Evolutionary conservation across 768 basidiomycete species (phyloP).

Genomic region (Phaeotremella fagi): DNA sequence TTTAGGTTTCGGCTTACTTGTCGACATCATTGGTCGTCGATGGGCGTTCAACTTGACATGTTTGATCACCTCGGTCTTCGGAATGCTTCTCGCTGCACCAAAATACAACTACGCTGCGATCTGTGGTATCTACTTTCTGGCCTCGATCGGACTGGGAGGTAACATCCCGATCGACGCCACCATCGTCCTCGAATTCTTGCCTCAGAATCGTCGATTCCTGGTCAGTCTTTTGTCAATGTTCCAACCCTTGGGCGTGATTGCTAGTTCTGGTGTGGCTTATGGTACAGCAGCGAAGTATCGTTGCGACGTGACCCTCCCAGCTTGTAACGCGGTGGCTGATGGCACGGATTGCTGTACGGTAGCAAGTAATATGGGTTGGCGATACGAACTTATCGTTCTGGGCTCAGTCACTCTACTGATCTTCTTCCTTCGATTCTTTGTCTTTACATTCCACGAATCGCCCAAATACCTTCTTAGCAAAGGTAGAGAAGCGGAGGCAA

Average conservation of each 20-base stretch:
- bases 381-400: slow-evolving; percentile 55
- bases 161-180: slow-evolving; percentile 50
- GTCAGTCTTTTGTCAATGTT: slow-evolving; percentile 54
- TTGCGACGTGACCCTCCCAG: slow-evolving; percentile 46
- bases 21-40: slow-evolving; percentile 48
- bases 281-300: slow-evolving; percentile 59
- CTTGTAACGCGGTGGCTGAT: slow-evolving; percentile 29
- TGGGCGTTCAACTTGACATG: slow-evolving; percentile 51
- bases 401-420: slow-evolving; percentile 53
- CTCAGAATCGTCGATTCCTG: slow-evolving; percentile 49
- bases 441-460: slow-evolving; percentile 61
- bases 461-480: slow-evolving; percentile 61
- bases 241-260: slow-evolving; percentile 53
- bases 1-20: slow-evolving; percentile 43
- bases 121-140: slow-evolving; percentile 45
- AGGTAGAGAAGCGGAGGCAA: slow-evolving; percentile 58
- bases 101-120: slow-evolving; percentile 49
- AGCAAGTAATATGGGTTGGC: slow-evolving; percentile 60
- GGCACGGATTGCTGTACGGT: slow-evolving; percentile 53
- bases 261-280: slow-evolving; percentile 57
- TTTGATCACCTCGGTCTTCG: slow-evolving; percentile 49
- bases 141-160: slow-evolving; percentile 47
- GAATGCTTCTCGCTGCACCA: slow-evolving; percentile 46
- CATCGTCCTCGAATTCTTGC: slow-evolving; percentile 46
- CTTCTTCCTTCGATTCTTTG: slow-evolving; percentile 57